A percentile compares a stretch with the other conserved stretches of the same genome.
These are phyloP conservation scores for Balakata baccata DNA, from an alignment of 345 rosid genomes.

Conservation along the genomic window DNA sequence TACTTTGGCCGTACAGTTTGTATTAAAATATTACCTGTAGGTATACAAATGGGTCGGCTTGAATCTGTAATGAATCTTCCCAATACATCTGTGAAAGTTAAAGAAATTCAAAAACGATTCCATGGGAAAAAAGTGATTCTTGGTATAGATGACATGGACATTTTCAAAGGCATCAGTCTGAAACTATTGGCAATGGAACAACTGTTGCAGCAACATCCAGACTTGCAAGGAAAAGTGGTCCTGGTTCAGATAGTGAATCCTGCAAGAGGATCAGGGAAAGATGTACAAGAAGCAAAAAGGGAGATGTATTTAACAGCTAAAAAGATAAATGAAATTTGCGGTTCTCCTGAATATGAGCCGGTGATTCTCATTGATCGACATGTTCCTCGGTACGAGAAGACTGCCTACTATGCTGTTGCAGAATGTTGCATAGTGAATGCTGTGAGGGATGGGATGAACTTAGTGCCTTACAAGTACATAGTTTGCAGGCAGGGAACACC, in stretches of 20 bases:
- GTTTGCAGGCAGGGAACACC: constrained; percentile 75
- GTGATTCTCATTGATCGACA: constrained; percentile 66
- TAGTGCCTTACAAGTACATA: constrained; percentile 71
- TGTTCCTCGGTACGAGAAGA: constrained; percentile 71
- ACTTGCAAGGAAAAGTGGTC: constrained; percentile 60
- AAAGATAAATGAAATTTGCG: constrained; percentile 61
- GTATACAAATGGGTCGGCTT: constrained; percentile 70
- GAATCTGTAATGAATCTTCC: constrained; percentile 65
- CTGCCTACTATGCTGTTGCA: constrained; percentile 73
- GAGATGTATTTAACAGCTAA: constrained; percentile 57
- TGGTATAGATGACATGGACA: constrained; percentile 86
- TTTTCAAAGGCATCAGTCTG: constrained; percentile 74
- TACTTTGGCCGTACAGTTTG: constrained; percentile 77
- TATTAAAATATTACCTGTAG: constrained; percentile 69
- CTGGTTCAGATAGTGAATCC: constrained; percentile 80
- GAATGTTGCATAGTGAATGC: constrained; percentile 83
- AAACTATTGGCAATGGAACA: constrained; percentile 67
- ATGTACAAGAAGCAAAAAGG: constrained; percentile 67
- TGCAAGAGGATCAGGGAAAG: constrained; percentile 66
- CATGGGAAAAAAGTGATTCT: constrained; percentile 63
- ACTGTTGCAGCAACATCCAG: constrained; percentile 54
- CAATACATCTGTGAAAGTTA: constrained; percentile 52
- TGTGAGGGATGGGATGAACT: constrained; percentile 85
- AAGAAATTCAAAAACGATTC: constrained; percentile 54
- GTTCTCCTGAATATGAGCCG: constrained; percentile 55